phyloP scores from a whole-genome alignment of 169 alveolate genomes.

The Plasmodium vivax region DNA sequence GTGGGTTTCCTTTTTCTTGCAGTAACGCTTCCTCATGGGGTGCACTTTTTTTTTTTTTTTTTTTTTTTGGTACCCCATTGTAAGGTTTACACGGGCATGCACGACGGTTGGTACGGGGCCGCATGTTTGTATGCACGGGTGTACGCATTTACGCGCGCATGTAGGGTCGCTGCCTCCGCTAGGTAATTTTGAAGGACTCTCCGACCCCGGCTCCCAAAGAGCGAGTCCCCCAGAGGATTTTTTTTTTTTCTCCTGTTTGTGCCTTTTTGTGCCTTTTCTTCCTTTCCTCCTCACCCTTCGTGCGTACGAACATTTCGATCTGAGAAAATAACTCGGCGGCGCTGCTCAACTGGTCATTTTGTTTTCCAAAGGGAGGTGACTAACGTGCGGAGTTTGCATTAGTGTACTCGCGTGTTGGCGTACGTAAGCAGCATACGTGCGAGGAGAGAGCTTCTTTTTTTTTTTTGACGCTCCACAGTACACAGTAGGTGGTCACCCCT shows the following conservation, averaged over 20 bases:
- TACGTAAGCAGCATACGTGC: not conserved
- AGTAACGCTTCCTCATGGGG: not conserved
- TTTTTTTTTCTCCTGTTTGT: not conserved
- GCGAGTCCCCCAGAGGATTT: not conserved
- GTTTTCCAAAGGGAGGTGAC: not conserved
- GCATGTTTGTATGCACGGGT: not conserved
- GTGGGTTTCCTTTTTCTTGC: not conserved
- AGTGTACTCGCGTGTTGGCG: not conserved
- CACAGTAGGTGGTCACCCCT: not conserved
- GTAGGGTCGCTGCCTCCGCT: not conserved
- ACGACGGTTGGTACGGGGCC: not conserved
- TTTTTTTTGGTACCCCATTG: not conserved
- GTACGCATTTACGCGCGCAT: not conserved
- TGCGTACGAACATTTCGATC: not conserved
- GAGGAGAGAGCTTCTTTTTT: not conserved
- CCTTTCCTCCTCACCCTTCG: not conserved
- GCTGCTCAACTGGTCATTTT: not conserved
- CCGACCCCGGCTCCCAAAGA: not conserved
- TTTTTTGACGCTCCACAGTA: not conserved
- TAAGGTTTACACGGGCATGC: not conserved
- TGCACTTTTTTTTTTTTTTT: not conserved
- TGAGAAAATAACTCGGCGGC: not conserved
- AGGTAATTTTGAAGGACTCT: not conserved
- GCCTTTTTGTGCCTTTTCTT: not conserved
- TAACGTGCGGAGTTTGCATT: not conserved